Percentiles rank a stretch among this genome's conserved stretches.
phyloP scores from a whole-genome alignment of 1,139 yeast genomes.

The Wickerhamomyces sp. region DNA sequence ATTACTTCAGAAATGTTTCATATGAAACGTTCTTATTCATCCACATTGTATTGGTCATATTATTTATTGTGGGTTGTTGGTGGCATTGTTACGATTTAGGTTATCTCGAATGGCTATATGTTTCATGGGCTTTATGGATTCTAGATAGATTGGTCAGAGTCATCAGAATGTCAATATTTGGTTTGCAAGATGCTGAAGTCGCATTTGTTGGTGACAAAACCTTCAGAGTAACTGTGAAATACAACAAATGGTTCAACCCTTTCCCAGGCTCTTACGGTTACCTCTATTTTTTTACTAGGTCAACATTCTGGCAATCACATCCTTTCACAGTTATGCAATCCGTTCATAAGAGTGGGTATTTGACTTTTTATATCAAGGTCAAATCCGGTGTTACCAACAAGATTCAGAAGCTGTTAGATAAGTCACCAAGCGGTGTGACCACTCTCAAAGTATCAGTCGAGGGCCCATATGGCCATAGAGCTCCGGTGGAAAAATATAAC shows the following conservation, averaged over 20 bases:
- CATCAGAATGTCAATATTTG: slow-evolving; percentile 44
- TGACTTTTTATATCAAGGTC: slow-evolving; percentile 37
- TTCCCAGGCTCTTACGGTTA: slow-evolving; percentile 64
- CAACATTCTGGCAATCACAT: slow-evolving; percentile 53
- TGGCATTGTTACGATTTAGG: slow-evolving; percentile 46
- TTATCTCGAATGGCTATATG: slow-evolving; percentile 43
- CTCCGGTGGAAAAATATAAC: slow-evolving; percentile 51
- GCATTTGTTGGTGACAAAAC: slow-evolving; percentile 44
- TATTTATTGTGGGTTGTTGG: slow-evolving; percentile 58
- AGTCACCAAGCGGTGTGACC: slow-evolving; percentile 2
- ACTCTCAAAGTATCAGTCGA: slow-evolving; percentile 35
- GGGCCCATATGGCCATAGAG: slow-evolving; percentile 54
- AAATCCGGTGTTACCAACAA: slow-evolving; percentile 43
- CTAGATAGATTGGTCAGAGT: slow-evolving; percentile 55
- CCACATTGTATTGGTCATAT: slow-evolving; percentile 56
- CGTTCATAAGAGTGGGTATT: slow-evolving; percentile 29
- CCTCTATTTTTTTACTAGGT: slow-evolving; percentile 41
- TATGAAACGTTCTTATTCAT: slow-evolving; percentile 61
- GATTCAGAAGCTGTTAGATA: slow-evolving; percentile 16
- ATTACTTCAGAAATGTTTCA: slow-evolving; percentile 46
- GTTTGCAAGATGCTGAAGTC: slow-evolving; percentile 41
- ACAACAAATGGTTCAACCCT: slow-evolving; percentile 39
- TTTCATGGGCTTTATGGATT: slow-evolving; percentile 61
- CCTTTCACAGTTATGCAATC: slow-evolving; percentile 40
- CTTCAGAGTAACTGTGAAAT: slow-evolving; percentile 24